Percentiles rank a stretch among this genome's conserved stretches.
phyloP scores from a whole-genome alignment of 345 rosid species.

The Psidium guajava region DNA sequence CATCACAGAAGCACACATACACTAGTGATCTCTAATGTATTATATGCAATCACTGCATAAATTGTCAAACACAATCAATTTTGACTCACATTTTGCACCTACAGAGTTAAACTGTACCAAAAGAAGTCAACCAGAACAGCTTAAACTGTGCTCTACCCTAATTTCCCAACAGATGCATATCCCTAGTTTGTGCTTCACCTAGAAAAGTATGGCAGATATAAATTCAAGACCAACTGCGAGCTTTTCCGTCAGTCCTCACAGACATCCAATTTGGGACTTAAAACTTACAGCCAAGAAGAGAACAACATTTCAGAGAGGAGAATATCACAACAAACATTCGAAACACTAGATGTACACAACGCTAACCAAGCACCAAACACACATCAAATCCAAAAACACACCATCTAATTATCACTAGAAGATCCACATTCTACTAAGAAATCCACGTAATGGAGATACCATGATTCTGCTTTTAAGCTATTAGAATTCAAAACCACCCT shows the following conservation, averaged over 20 bases:
- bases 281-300: neutral
- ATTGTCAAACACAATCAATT: neutral
- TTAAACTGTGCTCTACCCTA: neutral
- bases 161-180: neutral
- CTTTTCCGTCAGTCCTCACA: neutral
- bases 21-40: neutral
- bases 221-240: neutral
- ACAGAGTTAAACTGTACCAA: neutral
- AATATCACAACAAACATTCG: neutral
- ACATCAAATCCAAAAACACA: neutral
- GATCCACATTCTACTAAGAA: neutral
- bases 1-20: neutral
- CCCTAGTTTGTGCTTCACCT: neutral
- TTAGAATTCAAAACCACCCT: neutral
- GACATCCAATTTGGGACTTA: neutral
- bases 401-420: neutral
- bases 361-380: neutral
- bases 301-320: neutral
- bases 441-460: neutral
- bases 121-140: neutral
- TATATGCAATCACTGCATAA: neutral
- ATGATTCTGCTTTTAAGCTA: neutral
- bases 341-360: neutral
- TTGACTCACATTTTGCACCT: neutral
- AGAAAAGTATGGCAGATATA: neutral